Evolutionary conservation across 2,329 filamentous ascomycete species (phyloP), one percentile per base, ranked within the genome.

Genomic region (Botrytis elliptica): DNA sequence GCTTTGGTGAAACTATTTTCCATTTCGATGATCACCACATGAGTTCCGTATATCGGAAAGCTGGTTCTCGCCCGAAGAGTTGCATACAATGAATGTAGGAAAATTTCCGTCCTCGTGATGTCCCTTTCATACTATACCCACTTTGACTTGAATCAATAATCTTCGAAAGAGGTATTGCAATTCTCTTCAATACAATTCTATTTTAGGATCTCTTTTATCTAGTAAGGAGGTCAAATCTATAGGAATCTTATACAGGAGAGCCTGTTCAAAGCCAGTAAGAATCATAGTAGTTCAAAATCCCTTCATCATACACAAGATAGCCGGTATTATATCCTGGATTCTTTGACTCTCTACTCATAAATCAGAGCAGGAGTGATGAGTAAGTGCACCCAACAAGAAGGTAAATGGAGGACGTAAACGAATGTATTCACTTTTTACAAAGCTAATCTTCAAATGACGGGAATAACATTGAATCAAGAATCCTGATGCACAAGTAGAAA

Each of bases 211-310:
- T 25, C 14, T 4, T 0, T 52, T 52, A 6, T 52, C 22, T 4
- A 52, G 25, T 14, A 1, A 14, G 18, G 22, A n/a, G 1, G 4
- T 0, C 49, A n/a, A 14, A 14, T 4, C 6, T 14, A 49, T 14
- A 14, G 25, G 25, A 6, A n/a, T 5, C 0, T n/a, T 1, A 25
- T 52, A 14, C 20, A 52, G 49, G 0, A n/a, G 5, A 14, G 5
- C 1, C 10, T 55, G 0, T 55, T 16, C 5, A n/a, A 16, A 16
- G 0, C 5, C 1, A 12, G 10, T 16, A 0, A 7, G 25, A 55
- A n/a, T n/a, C 0, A 14, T 6, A 1, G 1, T 2, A 55, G 4
- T n/a, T 55, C 10, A 16, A 16, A 16, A 0, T 6, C 25, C 2
- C 49, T 55, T 55, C 10, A n/a, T 52, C 4, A 7, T 16, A 4